Evolutionary conservation across 495 filamentous ascomycete genomes (phyloP).

Genomic region (Annulohypoxylon moriforme): DNA sequence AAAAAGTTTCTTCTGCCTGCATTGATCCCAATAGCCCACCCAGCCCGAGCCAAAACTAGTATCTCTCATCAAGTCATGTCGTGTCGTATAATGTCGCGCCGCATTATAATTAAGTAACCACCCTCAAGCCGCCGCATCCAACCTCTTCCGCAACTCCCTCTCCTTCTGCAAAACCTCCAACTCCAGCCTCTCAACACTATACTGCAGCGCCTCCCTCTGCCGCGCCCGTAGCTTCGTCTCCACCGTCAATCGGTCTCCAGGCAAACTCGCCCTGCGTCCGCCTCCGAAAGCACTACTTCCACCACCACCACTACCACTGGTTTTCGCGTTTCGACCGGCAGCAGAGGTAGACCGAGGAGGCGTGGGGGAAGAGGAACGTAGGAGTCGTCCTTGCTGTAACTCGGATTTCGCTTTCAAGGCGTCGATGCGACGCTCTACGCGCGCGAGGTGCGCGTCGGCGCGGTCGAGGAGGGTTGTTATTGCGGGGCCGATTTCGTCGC

Average conservation of each 20-base stretch:
- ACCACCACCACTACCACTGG: too few relatives aligned
- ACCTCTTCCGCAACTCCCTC: constrained; percentile 59
- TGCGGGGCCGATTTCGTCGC: constrained; percentile 62
- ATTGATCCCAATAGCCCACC: background rate
- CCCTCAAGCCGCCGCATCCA: constrained; percentile 48
- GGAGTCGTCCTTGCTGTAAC: constrained; percentile 59
- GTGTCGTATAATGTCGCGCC: background rate
- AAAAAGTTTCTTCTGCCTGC: background rate
- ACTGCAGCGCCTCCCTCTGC: constrained; percentile 59
- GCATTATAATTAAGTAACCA: too few relatives aligned
- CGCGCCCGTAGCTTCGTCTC: constrained; percentile 53
- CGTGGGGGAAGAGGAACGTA: constrained; percentile 24
- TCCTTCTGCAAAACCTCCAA: constrained; percentile 64
- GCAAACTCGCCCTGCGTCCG: background rate
- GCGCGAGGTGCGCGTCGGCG: constrained; percentile 59
- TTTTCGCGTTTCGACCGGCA: too few relatives aligned
- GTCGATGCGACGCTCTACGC: constrained; percentile 59
- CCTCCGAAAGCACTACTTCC: background rate
- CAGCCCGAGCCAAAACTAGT: background rate
- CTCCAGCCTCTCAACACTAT: constrained; percentile 62
- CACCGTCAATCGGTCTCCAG: constrained; percentile 36
- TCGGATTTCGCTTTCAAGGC: constrained; percentile 60
- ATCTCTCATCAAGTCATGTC: too few relatives aligned
- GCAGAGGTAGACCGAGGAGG: background rate
- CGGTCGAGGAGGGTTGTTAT: constrained; percentile 59